Percentiles rank a stretch among this genome's conserved stretches.
phyloP scores from a whole-genome alignment of 2,329 filamentous ascomycete species.

The Talaromyces funiculosus region DNA sequence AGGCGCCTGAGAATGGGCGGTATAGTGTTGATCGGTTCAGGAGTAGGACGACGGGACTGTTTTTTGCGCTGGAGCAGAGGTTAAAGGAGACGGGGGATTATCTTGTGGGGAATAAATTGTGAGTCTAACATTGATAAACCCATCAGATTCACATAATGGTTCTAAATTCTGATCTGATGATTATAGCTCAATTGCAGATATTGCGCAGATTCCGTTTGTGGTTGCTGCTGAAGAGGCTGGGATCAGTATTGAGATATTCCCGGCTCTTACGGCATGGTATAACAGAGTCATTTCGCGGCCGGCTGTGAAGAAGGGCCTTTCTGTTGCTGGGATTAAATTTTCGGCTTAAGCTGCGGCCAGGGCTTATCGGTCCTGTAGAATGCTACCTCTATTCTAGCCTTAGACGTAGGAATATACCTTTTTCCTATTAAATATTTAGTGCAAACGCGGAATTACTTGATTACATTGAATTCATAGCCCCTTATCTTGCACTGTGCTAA shows the following conservation, averaged over 20 bases:
- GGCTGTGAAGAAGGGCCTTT: background rate
- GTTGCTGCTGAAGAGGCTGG: conserved; percentile 4
- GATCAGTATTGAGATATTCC: background rate
- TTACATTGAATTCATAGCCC: too few relatives aligned
- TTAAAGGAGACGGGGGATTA: background rate
- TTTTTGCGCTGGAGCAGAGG: background rate
- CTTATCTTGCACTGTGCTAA: background rate
- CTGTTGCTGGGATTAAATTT: background rate
- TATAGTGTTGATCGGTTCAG: background rate
- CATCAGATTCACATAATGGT: background rate
- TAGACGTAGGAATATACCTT: too few relatives aligned
- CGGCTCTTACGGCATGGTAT: background rate
- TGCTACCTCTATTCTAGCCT: too few relatives aligned
- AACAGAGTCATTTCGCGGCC: background rate
- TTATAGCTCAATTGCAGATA: background rate
- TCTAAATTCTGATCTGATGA: background rate
- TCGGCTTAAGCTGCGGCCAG: background rate
- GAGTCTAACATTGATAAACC: background rate
- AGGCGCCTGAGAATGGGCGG: background rate
- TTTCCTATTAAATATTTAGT: too few relatives aligned
- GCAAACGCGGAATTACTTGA: too few relatives aligned
- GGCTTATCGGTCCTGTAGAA: too few relatives aligned
- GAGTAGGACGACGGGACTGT: background rate
- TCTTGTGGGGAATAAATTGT: conserved; percentile 6
- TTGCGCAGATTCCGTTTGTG: background rate